Conservation (phyloP, 2,329 filamentous ascomycete species). For the Metarhizium sp. region DNA sequence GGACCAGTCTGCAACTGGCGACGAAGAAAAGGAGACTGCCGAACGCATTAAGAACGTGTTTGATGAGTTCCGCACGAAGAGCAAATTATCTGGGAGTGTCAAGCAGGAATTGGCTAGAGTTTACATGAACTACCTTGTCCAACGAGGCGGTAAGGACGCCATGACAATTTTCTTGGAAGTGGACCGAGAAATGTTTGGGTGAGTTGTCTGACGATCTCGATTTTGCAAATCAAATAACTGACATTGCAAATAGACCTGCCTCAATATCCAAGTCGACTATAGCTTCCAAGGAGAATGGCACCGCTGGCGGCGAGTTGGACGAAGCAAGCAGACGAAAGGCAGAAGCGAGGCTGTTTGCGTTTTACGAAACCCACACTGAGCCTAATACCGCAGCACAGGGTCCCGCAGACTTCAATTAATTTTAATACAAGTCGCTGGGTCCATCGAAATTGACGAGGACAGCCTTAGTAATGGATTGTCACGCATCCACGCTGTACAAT, state of each 20-base stretch:
- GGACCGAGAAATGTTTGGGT: conserved; percentile 83
- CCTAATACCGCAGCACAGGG: conserved; percentile 37
- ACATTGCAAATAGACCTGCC: conserved; percentile 10
- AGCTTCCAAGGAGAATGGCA: conserved; percentile 36
- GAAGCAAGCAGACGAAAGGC: conserved; percentile 40
- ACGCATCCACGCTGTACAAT: conserved; percentile 7
- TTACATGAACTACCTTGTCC: conserved; percentile 78
- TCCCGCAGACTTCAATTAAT: conserved; percentile 41
- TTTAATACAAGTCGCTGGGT: background rate
- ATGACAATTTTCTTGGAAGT: conserved; percentile 80
- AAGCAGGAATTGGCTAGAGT: conserved; percentile 67
- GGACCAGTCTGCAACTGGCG: conserved; percentile 62
- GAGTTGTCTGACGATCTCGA: conserved; percentile 22
- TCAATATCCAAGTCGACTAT: conserved; percentile 10
- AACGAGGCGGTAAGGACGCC: conserved; percentile 70
- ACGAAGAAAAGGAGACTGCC: conserved; percentile 55
- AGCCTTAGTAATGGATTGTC: background rate
- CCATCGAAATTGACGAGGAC: background rate
- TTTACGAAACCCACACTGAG: conserved; percentile 43
- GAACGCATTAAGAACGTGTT: conserved; percentile 74
- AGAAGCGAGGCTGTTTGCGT: conserved; percentile 40
- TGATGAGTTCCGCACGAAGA: conserved; percentile 63
- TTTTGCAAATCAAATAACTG: background rate
- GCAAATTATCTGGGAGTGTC: conserved; percentile 53
- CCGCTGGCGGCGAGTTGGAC: conserved; percentile 35